Evolutionary conservation across 2,329 filamentous ascomycete species (phyloP), one percentile per base, ranked within the genome.

Genomic region (Colletotrichum sp.): DNA sequence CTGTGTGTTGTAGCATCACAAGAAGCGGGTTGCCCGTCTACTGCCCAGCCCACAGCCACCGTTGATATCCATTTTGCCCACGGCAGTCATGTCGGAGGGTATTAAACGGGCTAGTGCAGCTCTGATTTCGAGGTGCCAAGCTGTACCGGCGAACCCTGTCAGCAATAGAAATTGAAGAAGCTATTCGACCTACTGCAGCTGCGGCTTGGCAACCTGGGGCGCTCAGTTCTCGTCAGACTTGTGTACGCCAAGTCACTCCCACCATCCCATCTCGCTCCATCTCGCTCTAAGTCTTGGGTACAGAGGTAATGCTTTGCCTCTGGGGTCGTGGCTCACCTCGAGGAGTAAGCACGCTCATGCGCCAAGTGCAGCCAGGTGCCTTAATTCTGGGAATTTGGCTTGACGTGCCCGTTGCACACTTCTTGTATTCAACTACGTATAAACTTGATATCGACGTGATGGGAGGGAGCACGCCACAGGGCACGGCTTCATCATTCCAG

Each of bases 11-110:
- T 30, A 32, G 55, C 15, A n/a, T 58, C 55, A 28, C n/a, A 69
- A 39, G 9, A 16, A 6, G 64, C 67, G 52, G 66, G 56, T 43
- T 65, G 58, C 34, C 73, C 58, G 58, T 52, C 34, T 8, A 25
- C 34, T 75, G 64, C 70, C 70, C 70, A 75, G 73, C 56, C 64
- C 73, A 75, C 73, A 75, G 70, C 73, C 73, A 74, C 55, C 27
- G n/a, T 48, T 48, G 8, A 30, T 34, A 48, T 36, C 56, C 36
- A 39, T 55, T 22, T 62, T 25, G 48, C 32, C 25, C 25, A 34
- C 55, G 18, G 34, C 36, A 27, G 22, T 70, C 39, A 56, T 43
- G n/a, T 27, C 56, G 55, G 39, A 27, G 25, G 16, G 66, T 30
- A 16, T 34, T 16, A 25, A 58, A 28, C 30, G 3, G 43, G 60